Evolutionary conservation across 495 filamentous ascomycete species (phyloP).

Genomic region (Aspergillus saccharolyticus): DNA sequence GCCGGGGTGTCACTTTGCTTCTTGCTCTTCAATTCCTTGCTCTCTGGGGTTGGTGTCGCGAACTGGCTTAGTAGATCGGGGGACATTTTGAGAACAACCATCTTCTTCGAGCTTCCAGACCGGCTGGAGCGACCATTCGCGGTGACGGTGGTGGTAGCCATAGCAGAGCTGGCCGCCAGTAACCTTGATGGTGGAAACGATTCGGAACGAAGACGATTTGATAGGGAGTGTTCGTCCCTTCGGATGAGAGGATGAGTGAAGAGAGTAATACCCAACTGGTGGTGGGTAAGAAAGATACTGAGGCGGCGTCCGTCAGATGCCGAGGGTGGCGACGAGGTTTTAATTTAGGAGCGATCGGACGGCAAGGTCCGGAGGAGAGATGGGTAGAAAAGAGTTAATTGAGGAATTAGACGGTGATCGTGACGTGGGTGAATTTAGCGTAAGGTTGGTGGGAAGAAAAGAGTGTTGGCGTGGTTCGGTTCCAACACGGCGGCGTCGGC

Average conservation of each 20-base stretch:
- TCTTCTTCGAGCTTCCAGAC: constrained; percentile 33
- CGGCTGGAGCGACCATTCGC: constrained; percentile 37
- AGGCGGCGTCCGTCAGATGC: neutral
- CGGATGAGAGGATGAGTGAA: neutral
- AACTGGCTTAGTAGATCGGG: constrained; percentile 45
- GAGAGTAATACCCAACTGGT: neutral
- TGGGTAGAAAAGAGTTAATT: neutral
- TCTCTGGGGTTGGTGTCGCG: constrained; percentile 22
- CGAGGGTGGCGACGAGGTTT: neutral
- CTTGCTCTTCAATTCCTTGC: constrained; percentile 25
- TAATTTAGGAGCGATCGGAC: neutral
- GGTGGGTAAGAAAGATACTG: neutral
- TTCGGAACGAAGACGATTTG: neutral
- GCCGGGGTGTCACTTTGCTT: constrained; percentile 32
- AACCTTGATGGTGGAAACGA: constrained; percentile 21
- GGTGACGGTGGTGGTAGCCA: constrained; percentile 15
- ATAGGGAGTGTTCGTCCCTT: neutral
- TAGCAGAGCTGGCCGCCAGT: constrained; percentile 26
- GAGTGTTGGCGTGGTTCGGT: constrained; percentile 13
- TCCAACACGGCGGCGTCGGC: constrained; percentile 19
- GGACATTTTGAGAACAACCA: constrained; percentile 52
- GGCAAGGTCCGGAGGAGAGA: too few relatives aligned
- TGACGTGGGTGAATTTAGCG: constrained; percentile 11
- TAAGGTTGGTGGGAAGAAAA: constrained; percentile 13
- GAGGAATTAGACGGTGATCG: constrained; percentile 14